A percentile compares a stretch with the other conserved stretches of the same genome.
phyloP scores from a whole-genome alignment of 2,329 filamentous ascomycete genomes.

The Alternaria panax region DNA sequence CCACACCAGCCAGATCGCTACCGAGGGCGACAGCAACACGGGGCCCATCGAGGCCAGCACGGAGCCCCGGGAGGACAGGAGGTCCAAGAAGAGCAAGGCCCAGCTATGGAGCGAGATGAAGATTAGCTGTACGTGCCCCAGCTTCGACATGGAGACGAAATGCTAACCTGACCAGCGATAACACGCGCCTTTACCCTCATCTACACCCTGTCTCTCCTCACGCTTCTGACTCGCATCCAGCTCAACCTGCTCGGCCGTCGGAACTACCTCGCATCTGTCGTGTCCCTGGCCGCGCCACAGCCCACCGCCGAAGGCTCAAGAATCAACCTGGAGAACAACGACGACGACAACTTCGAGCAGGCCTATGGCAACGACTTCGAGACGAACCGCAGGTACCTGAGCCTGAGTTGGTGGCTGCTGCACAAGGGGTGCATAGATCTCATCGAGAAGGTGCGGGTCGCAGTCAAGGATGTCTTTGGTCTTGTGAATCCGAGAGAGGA shows the following conservation, averaged over 20 bases:
- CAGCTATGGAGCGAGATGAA: conserved; percentile 98
- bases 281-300: conserved; percentile 78
- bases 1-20: conserved; percentile 76
- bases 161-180: conserved; percentile 67
- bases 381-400: conserved; percentile 92
- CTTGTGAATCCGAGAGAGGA: conserved; percentile 87
- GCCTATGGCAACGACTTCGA: conserved; percentile 93
- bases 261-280: conserved; percentile 94
- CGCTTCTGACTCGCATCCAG: conserved; percentile 91
- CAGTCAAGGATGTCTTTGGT: conserved; percentile 90
- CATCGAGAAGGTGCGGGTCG: conserved; percentile 80
- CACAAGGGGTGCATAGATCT: conserved; percentile 88
- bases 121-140: conserved; percentile 77
- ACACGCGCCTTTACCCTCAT: conserved; percentile 89
- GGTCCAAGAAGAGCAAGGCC: conserved; percentile 80
- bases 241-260: conserved; percentile 93
- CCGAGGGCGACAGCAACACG: conserved; percentile 58
- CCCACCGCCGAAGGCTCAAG: conserved; percentile 71
- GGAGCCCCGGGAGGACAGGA: conserved; percentile 55
- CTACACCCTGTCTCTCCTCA: conserved; percentile 88
- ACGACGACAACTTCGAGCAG: conserved; percentile 84
- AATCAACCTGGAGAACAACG: conserved; percentile 91
- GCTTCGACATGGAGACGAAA: conserved; percentile 4
- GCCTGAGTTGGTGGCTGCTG: conserved; percentile 97
- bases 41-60: conserved; percentile 44